phyloP scores from a whole-genome alignment of 345 rosid genomes.

The Crucihimalaya himalaica region DNA sequence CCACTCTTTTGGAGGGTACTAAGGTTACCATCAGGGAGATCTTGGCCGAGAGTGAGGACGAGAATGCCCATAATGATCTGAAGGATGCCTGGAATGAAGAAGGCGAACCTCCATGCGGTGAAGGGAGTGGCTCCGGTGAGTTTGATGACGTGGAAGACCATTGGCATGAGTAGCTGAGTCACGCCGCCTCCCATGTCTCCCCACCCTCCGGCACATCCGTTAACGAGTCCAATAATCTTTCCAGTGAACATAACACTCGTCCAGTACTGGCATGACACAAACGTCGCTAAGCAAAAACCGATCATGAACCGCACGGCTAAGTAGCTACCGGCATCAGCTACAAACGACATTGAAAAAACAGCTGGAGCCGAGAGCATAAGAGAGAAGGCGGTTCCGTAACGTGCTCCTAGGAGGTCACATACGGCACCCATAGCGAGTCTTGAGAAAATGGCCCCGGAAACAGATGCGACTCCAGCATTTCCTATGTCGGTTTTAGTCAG shows the following conservation, averaged over 20 bases:
- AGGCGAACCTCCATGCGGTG: slow-evolving; percentile 91
- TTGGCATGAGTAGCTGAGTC: slow-evolving; percentile 82
- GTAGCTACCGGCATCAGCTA: slow-evolving; percentile 57
- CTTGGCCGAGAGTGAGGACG: slow-evolving; percentile 79
- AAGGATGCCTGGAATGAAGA: slow-evolving; percentile 70
- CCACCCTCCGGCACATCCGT: slow-evolving; percentile 91
- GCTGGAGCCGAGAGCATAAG: slow-evolving; percentile 76
- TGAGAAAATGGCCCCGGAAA: slow-evolving; percentile 78
- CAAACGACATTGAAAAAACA: slow-evolving; percentile 80
- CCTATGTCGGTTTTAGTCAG: slow-evolving; percentile 66
- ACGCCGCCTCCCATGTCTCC: slow-evolving; percentile 94
- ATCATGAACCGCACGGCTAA: slow-evolving; percentile 83
- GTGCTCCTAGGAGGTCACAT: slow-evolving; percentile 76
- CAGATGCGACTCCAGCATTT: slow-evolving; percentile 85
- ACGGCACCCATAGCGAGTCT: slow-evolving; percentile 84
- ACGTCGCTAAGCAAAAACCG: slow-evolving; percentile 87
- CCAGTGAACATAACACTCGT: slow-evolving; percentile 85
- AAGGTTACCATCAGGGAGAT: slow-evolving; percentile 87
- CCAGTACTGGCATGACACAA: slow-evolving; percentile 93
- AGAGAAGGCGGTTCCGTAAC: slow-evolving; percentile 76
- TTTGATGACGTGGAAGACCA: slow-evolving; percentile 59
- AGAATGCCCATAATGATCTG: slow-evolving; percentile 68
- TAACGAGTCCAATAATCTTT: slow-evolving; percentile 75
- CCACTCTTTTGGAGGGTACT: slow-evolving; percentile 72
- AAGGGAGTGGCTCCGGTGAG: slow-evolving; percentile 67